Conservation (phyloP, 164 flowering plant genomes). For the Chloranthus sessilifolius region DNA sequence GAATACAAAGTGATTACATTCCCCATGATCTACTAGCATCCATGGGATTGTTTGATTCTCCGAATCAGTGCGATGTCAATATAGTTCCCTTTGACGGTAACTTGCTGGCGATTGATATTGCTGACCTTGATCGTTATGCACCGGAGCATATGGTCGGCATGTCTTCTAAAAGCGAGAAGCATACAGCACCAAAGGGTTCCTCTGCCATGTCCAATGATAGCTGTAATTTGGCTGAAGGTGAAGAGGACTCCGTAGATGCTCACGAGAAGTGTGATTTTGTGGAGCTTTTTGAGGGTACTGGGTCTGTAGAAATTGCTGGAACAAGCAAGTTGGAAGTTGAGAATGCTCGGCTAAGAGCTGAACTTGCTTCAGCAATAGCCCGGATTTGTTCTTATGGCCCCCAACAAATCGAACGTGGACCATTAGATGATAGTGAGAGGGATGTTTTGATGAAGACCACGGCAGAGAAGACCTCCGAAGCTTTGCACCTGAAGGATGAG, state of each 20-base stretch:
- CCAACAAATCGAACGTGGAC: constrained; percentile 55
- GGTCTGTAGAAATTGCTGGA: constrained; percentile 84
- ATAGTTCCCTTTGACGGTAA: constrained; percentile 74
- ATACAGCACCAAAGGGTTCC: constrained; percentile 44
- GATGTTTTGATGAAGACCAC: constrained; percentile 56
- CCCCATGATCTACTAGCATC: constrained; percentile 79
- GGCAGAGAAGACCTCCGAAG: constrained; percentile 87
- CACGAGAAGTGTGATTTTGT: constrained; percentile 39
- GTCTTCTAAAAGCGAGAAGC: constrained; percentile 50
- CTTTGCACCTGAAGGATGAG: constrained; percentile 85
- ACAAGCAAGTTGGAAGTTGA: constrained; percentile 97
- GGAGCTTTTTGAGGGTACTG: constrained; percentile 54
- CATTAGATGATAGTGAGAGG: constrained; percentile 63
- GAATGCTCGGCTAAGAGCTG: constrained; percentile 93
- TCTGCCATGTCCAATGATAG: constrained; percentile 47
- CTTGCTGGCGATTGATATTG: constrained; percentile 79
- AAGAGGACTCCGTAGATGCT: constrained; percentile 28
- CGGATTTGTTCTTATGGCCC: constrained; percentile 52
- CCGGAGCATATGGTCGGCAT: constrained; percentile 65
- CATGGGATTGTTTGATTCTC: constrained; percentile 91
- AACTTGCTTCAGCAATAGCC: constrained; percentile 90
- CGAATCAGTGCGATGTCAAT: constrained; percentile 87
- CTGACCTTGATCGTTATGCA: constrained; percentile 81
- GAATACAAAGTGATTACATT: constrained; percentile 51
- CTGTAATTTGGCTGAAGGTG: constrained; percentile 45